A percentile compares a stretch with the other conserved stretches of the same genome.
These are phyloP conservation scores for Syzygium syzygioides DNA, from an alignment of 441 rosid genomes.

Conservation along the genomic window DNA sequence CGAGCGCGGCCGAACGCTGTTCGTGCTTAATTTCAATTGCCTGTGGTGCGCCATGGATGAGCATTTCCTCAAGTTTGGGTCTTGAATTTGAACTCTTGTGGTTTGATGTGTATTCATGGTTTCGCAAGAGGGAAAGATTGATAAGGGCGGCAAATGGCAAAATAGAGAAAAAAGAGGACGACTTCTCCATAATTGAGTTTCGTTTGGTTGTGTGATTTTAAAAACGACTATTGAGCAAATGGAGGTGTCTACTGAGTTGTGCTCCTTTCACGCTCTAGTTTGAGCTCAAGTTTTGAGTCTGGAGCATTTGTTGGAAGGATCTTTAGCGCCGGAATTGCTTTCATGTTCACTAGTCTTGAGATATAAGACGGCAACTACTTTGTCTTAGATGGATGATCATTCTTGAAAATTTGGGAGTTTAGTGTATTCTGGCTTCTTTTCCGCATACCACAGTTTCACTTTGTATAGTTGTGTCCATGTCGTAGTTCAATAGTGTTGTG, in stretches of 20 bases:
- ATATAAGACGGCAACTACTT: not conserved
- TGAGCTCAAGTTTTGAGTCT: not conserved
- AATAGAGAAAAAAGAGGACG: not conserved
- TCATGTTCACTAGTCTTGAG: not conserved
- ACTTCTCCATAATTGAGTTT: not conserved
- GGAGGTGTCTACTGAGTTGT: not conserved
- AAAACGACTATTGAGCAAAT: not conserved
- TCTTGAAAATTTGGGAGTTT: not conserved
- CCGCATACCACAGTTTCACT: not conserved
- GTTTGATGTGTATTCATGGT: not conserved
- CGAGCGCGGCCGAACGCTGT: not conserved
- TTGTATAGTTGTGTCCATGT: not conserved
- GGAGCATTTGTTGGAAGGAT: not conserved
- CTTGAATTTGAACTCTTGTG: not conserved
- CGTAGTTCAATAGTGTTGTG: not conserved
- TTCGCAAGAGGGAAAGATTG: not conserved
- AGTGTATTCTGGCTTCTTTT: not conserved
- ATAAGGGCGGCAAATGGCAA: not conserved
- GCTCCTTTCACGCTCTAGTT: not conserved
- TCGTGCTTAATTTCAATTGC: not conserved
- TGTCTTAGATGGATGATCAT: not conserved
- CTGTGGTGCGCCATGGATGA: not conserved
- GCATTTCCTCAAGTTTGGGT: not conserved
- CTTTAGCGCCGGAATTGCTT: not conserved
- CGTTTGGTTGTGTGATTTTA: not conserved